Conservation (phyloP, 352 stramenopile genomes). For the Bremia lactucae region DNA sequence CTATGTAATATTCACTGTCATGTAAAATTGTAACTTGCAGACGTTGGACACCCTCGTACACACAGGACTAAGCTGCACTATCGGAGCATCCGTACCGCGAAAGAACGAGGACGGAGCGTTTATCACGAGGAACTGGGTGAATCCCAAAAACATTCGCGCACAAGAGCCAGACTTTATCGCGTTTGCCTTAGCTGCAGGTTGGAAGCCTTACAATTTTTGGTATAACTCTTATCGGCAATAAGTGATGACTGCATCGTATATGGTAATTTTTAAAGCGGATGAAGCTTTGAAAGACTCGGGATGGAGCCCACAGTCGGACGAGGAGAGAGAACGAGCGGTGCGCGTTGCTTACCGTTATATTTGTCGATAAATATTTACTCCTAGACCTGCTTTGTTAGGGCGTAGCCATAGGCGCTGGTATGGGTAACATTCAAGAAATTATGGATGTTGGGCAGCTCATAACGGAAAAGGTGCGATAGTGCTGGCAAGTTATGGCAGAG, state of each 20-base stretch:
- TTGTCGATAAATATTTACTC: too few relatives aligned
- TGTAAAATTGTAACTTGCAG: conserved; percentile 11
- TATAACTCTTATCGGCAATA: too few relatives aligned
- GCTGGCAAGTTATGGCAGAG: not conserved
- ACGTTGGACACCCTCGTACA: conserved; percentile 44
- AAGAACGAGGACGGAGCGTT: conserved; percentile 43
- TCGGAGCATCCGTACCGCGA: conserved; percentile 62
- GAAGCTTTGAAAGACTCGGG: conserved; percentile 74
- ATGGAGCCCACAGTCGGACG: conserved; percentile 49
- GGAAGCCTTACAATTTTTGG: not conserved
- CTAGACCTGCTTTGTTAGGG: conserved; percentile 42
- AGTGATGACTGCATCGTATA: conserved; percentile 1
- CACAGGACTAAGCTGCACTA: conserved; percentile 50
- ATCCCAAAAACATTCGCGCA: conserved; percentile 50
- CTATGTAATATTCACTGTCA: conserved; percentile 5
- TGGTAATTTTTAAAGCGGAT: conserved; percentile 28
- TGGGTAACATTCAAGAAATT: conserved; percentile 82
- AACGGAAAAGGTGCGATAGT: conserved; percentile 38
- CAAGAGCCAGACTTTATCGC: conserved; percentile 82
- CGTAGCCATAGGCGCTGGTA: conserved; percentile 78
- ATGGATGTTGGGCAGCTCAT: conserved; percentile 62
- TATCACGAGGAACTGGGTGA: conserved; percentile 55
- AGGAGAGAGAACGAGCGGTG: conserved; percentile 58
- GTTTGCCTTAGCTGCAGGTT: conserved; percentile 74
- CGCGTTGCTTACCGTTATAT: not conserved